These are phyloP conservation scores for Pseudovirgaria hyperparasitica DNA, from an alignment of 2,329 filamentous ascomycete genomes.

Conservation along the genomic window DNA sequence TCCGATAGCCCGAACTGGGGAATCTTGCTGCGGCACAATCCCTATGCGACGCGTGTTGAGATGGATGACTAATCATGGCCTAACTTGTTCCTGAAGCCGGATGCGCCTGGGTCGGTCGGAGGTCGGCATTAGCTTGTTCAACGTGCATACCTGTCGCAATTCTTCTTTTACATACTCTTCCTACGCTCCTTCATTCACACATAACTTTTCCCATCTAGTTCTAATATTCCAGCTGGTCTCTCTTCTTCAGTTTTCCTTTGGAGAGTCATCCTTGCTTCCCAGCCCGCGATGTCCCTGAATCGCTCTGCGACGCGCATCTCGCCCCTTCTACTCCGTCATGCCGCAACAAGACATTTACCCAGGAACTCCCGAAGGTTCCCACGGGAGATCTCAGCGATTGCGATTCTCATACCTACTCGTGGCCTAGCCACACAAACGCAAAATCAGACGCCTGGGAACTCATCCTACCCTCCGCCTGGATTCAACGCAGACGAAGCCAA, in stretches of 20 bases:
- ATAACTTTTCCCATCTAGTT: too few relatives aligned
- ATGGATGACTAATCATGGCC: too few relatives aligned
- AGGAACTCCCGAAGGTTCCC: slow-evolving; percentile 31
- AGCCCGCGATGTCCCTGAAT: slow-evolving; percentile 31
- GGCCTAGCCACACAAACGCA: slow-evolving; percentile 45
- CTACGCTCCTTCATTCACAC: too few relatives aligned
- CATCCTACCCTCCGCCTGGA: slow-evolving; percentile 65
- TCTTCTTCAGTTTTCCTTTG: slow-evolving; percentile 1
- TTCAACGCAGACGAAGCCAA: slow-evolving; percentile 86
- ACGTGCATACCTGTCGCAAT: too few relatives aligned
- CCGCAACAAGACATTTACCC: slow-evolving; percentile 28
- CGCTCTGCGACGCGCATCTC: slow-evolving; percentile 31
- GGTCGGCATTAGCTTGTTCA: too few relatives aligned
- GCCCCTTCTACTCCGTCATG: slow-evolving; percentile 33
- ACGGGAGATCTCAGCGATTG: slow-evolving; percentile 41
- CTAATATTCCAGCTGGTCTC: slow-evolving; percentile 3
- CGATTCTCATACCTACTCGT: slow-evolving; percentile 42
- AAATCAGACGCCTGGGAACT: slow-evolving; percentile 31
- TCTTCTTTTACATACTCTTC: too few relatives aligned
- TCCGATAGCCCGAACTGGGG: too few relatives aligned
- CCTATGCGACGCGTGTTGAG: too few relatives aligned
- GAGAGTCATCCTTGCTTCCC: slow-evolving; percentile 4
- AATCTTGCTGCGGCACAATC: too few relatives aligned
- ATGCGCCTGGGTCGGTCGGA: too few relatives aligned
- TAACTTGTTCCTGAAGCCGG: too few relatives aligned